Percentiles rank a stretch among this genome's conserved stretches.
Conservation (phyloP, 306 rosid genomes). For the Lupinus albus region DNA sequence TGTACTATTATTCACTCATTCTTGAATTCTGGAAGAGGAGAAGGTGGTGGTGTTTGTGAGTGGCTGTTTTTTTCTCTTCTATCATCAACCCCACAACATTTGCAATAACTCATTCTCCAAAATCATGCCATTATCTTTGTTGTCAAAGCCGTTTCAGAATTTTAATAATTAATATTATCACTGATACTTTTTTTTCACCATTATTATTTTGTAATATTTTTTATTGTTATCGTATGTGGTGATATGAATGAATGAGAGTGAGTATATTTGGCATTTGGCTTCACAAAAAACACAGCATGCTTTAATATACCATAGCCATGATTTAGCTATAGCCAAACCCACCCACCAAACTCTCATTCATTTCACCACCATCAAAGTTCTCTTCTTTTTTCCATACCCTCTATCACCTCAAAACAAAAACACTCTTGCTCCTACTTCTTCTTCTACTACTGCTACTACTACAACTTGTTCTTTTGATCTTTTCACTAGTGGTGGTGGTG, state of each 20-base stretch:
- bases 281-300: slow-evolving; percentile 15
- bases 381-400: slow-evolving; percentile 8
- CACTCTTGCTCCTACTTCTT: slow-evolving; percentile 29
- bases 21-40: no score
- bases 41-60: slow-evolving; percentile 25
- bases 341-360: slow-evolving; percentile 26
- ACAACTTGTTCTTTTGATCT: no score
- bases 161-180: slow-evolving; percentile 3
- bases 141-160: slow-evolving; percentile 55
- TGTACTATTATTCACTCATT: no score
- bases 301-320: not conserved
- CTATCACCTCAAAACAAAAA: not conserved
- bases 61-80: not conserved
- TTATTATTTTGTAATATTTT: no score
- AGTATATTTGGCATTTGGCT: not conserved
- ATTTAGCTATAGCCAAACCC: slow-evolving; percentile 6
- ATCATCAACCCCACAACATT: slow-evolving; percentile 36
- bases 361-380: slow-evolving; percentile 34
- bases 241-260: no score
- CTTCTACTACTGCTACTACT: no score
- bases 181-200: not conserved
- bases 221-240: no score
- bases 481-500: not conserved
- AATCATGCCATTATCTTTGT: slow-evolving; percentile 59
- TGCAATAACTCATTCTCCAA: slow-evolving; percentile 58